A percentile compares a stretch with the other conserved stretches of the same genome.
phyloP scores from a whole-genome alignment of 208 protist species.

The Trypanosoma boissoni region DNA sequence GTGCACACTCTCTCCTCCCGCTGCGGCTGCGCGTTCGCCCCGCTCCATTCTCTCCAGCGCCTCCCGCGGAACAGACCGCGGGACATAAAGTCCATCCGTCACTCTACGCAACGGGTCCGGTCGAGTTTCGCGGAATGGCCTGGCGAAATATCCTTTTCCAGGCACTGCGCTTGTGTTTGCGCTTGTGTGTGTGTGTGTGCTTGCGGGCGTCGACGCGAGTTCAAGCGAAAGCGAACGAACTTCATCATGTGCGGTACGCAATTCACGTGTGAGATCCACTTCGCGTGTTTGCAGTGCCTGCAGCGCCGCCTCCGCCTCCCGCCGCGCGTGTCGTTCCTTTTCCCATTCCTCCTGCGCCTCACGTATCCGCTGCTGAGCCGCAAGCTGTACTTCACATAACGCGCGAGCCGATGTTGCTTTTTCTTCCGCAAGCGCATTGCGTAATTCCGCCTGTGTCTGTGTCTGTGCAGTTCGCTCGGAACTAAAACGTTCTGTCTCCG shows the following conservation, averaged over 20 bases:
- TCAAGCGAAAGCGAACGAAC: conserved; percentile 39
- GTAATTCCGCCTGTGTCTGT: too few species aligned
- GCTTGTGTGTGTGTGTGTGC: not conserved
- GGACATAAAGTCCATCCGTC: not conserved
- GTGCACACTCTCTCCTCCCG: too few species aligned
- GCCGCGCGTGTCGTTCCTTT: conserved; percentile 25
- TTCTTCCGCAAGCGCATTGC: too few species aligned
- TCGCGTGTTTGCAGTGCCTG: conserved; percentile 24
- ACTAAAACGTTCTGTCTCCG: too few species aligned
- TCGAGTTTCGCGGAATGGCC: too few species aligned
- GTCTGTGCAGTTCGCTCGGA: too few species aligned
- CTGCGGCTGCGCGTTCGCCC: too few species aligned
- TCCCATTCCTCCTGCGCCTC: conserved; percentile 11
- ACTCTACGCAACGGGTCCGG: not conserved
- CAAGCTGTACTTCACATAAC: not conserved
- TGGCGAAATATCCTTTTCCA: too few species aligned
- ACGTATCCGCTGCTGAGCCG: conserved; percentile 9
- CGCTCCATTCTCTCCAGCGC: not conserved
- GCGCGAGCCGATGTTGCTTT: too few species aligned
- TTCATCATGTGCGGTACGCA: conserved; percentile 28
- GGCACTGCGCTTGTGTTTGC: too few species aligned
- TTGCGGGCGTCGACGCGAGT: conserved; percentile 1
- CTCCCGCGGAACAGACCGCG: not conserved
- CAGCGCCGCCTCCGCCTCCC: conserved; percentile 17
- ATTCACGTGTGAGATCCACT: conserved; percentile 15